Evolutionary conservation across 352 stramenopile species (phyloP).

Genomic region (Globisporangium megalacanthum): DNA sequence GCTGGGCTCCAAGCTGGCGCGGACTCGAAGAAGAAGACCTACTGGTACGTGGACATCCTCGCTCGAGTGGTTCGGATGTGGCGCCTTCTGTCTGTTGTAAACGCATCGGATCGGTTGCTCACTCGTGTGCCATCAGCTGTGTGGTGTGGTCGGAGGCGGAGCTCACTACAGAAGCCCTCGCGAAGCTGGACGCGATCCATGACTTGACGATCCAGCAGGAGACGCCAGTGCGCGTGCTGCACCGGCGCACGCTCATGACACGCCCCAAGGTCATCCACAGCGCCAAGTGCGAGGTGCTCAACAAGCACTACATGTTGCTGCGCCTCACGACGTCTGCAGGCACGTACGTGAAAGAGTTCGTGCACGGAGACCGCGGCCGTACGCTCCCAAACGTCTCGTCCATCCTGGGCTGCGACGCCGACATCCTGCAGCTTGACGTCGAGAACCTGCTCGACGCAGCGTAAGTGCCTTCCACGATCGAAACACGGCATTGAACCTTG

Average conservation of each 20-base stretch:
- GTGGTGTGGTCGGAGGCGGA: constrained; percentile 69
- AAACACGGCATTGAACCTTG: not conserved
- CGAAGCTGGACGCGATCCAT: constrained; percentile 73
- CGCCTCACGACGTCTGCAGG: constrained; percentile 92
- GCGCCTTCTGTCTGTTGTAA: too few species aligned
- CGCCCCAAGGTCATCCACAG: constrained; percentile 88
- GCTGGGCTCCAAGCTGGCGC: constrained; percentile 66
- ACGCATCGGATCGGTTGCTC: too few species aligned
- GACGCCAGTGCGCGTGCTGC: constrained; percentile 97
- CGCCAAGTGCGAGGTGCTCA: constrained; percentile 86
- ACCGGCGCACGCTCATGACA: constrained; percentile 93
- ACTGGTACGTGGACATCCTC: constrained; percentile 41
- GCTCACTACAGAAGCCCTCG: constrained; percentile 47
- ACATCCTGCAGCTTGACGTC: constrained; percentile 98
- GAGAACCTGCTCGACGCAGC: constrained; percentile 79
- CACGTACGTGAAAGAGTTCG: constrained; percentile 99
- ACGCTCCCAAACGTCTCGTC: constrained; percentile 94
- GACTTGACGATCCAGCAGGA: constrained; percentile 92
- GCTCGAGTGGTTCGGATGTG: too few species aligned
- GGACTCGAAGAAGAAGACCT: constrained; percentile 87
- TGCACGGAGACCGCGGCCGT: constrained; percentile 97
- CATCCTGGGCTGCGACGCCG: constrained; percentile 87
- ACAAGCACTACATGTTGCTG: constrained; percentile 96
- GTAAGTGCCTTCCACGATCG: constrained; percentile 10
- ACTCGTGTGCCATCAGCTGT: constrained; percentile 29